These are phyloP conservation scores for Ceratocystis variospora DNA, from an alignment of 2,329 filamentous ascomycete species.

Conservation along the genomic window DNA sequence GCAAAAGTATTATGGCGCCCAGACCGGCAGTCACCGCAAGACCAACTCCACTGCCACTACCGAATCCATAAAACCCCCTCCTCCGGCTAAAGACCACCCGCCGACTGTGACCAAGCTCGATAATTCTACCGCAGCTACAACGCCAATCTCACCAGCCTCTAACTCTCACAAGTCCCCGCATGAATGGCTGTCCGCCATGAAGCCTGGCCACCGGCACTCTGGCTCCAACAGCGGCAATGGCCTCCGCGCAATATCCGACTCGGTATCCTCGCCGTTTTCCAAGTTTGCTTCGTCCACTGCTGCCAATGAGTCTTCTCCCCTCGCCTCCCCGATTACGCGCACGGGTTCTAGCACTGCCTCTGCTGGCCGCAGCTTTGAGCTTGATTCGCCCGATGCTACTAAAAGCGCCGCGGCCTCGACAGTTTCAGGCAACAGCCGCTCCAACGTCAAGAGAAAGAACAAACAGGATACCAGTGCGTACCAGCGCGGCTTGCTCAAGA, in stretches of 20 bases:
- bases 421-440: slow-evolving; percentile 35
- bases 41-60: slow-evolving; percentile 47
- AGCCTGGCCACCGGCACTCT: slow-evolving; percentile 32
- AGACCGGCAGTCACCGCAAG: slow-evolving; percentile 36
- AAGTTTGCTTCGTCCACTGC: slow-evolving; percentile 36
- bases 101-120: slow-evolving; percentile 50
- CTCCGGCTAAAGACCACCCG: slow-evolving; percentile 40
- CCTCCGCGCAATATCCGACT: slow-evolving; percentile 70
- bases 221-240: slow-evolving; percentile 26
- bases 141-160: slow-evolving; percentile 34
- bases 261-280: slow-evolving; percentile 27
- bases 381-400: slow-evolving; percentile 56
- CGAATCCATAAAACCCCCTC: slow-evolving; percentile 38
- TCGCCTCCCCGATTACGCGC: slow-evolving; percentile 48
- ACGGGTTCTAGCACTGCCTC: slow-evolving; percentile 64
- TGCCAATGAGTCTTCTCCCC: slow-evolving; percentile 36
- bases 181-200: slow-evolving; percentile 43
- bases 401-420: slow-evolving; percentile 35
- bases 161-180: slow-evolving; percentile 34
- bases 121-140: slow-evolving; percentile 28
- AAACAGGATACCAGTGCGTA: slow-evolving; percentile 97
- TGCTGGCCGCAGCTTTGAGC: slow-evolving; percentile 56
- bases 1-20: slow-evolving; percentile 55
- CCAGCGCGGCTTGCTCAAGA: slow-evolving; percentile 68
- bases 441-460: slow-evolving; percentile 45